These are phyloP conservation scores for Telfairia occidentalis DNA, from an alignment of 331 rosid genomes.

Conservation along the genomic window DNA sequence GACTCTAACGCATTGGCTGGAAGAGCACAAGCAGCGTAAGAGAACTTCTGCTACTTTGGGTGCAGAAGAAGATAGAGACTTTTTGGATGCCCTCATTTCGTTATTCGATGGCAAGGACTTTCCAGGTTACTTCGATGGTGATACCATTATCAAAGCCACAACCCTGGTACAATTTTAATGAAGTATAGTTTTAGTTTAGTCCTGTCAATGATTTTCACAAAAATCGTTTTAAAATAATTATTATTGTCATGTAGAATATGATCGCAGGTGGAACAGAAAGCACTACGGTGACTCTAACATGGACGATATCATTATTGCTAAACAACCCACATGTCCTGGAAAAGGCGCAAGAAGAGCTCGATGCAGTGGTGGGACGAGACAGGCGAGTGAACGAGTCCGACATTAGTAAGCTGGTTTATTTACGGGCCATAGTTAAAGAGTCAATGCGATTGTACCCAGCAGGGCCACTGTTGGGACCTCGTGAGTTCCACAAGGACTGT, in stretches of 20 bases:
- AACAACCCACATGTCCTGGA: conserved; percentile 18
- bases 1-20: conserved; percentile 14
- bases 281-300: conserved; percentile 20
- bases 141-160: conserved; percentile 27
- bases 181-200: not conserved
- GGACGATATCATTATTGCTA: conserved; percentile 28
- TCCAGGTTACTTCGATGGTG: conserved; percentile 8
- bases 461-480: conserved; percentile 7
- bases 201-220: too few relatives aligned
- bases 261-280: conserved; percentile 28
- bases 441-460: conserved; percentile 25
- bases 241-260: conserved; percentile 1
- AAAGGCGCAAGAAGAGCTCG: conserved; percentile 26
- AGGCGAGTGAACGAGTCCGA: conserved; percentile 18
- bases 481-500: conserved; percentile 25
- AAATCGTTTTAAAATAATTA: too few relatives aligned
- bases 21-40: conserved; percentile 23
- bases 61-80: not conserved
- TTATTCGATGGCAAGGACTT: conserved; percentile 1
- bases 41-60: not conserved
- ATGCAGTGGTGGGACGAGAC: conserved; percentile 20
- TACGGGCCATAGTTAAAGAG: conserved; percentile 26
- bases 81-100: conserved; percentile 24
- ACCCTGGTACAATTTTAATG: conserved; percentile 9
- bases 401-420: conserved; percentile 9